Base-by-base conservation (phyloP, 176 grass and related monocot species). In the Puccinellia tenuiflora region DNA sequence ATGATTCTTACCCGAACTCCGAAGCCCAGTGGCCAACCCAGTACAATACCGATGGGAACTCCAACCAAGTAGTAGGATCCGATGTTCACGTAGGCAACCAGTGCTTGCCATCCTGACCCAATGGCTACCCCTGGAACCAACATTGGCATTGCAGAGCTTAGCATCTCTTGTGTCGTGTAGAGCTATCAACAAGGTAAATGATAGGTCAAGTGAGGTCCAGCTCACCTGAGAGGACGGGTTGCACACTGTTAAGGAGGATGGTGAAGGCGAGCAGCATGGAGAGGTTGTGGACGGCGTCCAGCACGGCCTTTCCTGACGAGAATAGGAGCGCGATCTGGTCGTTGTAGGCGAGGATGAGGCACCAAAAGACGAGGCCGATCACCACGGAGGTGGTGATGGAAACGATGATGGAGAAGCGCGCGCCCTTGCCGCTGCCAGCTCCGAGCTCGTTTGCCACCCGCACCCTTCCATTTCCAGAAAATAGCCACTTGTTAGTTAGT, bases 61-160 rank as follows among this genome's bases (percentile, higher is more conserved):
- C 92, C 87, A 22, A 94, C 68, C 2, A 90, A 5, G 85, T 92
- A 94, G 87, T 94, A 94, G 10, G 26, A 68, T 16, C 87, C 92
- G 15, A 92, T 18, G 66, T 92, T 94, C 7, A 94, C 92, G 18
- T 92, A 94, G 39, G 92, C 90, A 6, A 94, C 90, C 8, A 77
- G 6, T 1, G 83, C 68, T 45, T 94, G 92, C 85, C 90, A 90
- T 14, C 92, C 92, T 7, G 92, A 76, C 6, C 89, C 92, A 17
- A 94, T 2, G 7, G 92, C 92, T 1, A 94, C 92, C 3, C 92
- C 92, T 91, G 77, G 21, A 87, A 20, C 66, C 66, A 60, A 12
- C 4, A 62, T 14, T 20, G 2, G 2, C 0, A 15, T 12, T 25
- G 34, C 14, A 43, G 24, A 40, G 39, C 43, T 86, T 80, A 51